Evolutionary conservation across 2,329 filamentous ascomycete genomes (phyloP).

Genomic region (Capronia epimyces): DNA sequence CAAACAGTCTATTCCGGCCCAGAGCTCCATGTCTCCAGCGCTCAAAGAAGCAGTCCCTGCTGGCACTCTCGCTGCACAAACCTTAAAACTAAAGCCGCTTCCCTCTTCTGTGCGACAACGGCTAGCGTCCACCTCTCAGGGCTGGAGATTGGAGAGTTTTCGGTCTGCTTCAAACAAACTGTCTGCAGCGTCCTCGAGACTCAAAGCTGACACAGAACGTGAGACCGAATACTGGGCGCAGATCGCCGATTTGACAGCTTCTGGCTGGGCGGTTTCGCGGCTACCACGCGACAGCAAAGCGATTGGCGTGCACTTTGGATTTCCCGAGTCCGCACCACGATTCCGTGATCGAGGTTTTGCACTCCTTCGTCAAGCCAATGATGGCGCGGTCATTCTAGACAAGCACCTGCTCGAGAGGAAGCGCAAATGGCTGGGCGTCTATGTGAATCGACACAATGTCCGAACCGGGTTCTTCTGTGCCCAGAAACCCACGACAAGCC

Average conservation of each 20-base stretch:
- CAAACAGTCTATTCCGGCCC: slow-evolving; percentile 69
- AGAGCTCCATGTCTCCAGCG: slow-evolving; percentile 62
- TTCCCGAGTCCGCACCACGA: slow-evolving; percentile 62
- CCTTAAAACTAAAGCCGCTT: slow-evolving; percentile 56
- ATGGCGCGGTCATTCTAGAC: slow-evolving; percentile 72
- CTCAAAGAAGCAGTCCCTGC: slow-evolving; percentile 67
- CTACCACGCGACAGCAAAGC: slow-evolving; percentile 67
- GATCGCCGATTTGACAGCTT: slow-evolving; percentile 71
- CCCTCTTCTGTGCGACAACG: slow-evolving; percentile 53
- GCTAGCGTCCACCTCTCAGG: slow-evolving; percentile 51
- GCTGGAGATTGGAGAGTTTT: slow-evolving; percentile 74
- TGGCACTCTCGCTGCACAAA: slow-evolving; percentile 66
- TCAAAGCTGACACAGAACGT: slow-evolving; percentile 69
- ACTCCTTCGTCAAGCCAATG: slow-evolving; percentile 65
- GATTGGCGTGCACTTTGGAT: slow-evolving; percentile 83
- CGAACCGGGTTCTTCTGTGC: slow-evolving; percentile 18
- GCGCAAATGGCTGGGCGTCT: slow-evolving; percentile 60
- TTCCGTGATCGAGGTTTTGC: slow-evolving; percentile 71
- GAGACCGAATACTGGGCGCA: slow-evolving; percentile 89
- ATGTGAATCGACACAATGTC: slow-evolving; percentile 16
- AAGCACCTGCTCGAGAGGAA: slow-evolving; percentile 43
- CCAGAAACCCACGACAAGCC: slow-evolving; percentile 13
- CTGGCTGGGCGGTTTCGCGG: slow-evolving; percentile 79
- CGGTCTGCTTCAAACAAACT: slow-evolving; percentile 69
- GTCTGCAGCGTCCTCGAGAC: slow-evolving; percentile 62